A percentile compares a stretch with the other conserved stretches of the same genome.
Conservation (phyloP, 2,329 filamentous ascomycete genomes). For the Lachnellula occidentalis region DNA sequence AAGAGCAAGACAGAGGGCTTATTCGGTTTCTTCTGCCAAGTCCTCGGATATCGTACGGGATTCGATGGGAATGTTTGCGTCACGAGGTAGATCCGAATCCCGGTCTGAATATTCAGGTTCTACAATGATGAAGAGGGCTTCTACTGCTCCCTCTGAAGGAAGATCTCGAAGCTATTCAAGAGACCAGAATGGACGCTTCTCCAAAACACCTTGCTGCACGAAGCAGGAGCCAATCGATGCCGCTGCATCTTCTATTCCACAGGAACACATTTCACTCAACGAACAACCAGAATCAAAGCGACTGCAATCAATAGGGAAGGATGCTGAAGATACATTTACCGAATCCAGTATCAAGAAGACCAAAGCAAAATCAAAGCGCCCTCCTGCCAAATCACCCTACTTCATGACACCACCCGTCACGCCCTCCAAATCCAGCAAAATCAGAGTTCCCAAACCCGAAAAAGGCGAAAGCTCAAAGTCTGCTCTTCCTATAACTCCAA, state of each 20-base stretch:
- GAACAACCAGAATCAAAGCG: neutral
- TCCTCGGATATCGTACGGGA: no score
- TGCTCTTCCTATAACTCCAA: neutral
- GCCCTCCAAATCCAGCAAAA: constrained; percentile 3
- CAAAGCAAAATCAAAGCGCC: constrained; percentile 16
- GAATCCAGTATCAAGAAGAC: neutral
- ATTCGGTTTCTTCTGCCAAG: no score
- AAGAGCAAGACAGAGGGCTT: no score
- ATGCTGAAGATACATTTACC: neutral
- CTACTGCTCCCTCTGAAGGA: neutral
- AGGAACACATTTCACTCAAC: no score
- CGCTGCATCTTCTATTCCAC: neutral
- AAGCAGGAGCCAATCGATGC: neutral
- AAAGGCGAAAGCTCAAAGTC: neutral
- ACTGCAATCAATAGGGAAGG: neutral
- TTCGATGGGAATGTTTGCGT: neutral
- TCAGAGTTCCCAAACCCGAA: constrained; percentile 3
- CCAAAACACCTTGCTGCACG: neutral
- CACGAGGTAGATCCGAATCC: neutral
- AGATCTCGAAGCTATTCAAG: neutral
- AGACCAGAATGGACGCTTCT: neutral
- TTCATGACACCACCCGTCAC: constrained; percentile 16
- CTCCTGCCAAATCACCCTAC: constrained; percentile 29
- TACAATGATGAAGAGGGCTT: neutral
- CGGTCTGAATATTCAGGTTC: neutral